Conservation (phyloP, 2,329 filamentous ascomycete species). For the Onygena corvina region DNA sequence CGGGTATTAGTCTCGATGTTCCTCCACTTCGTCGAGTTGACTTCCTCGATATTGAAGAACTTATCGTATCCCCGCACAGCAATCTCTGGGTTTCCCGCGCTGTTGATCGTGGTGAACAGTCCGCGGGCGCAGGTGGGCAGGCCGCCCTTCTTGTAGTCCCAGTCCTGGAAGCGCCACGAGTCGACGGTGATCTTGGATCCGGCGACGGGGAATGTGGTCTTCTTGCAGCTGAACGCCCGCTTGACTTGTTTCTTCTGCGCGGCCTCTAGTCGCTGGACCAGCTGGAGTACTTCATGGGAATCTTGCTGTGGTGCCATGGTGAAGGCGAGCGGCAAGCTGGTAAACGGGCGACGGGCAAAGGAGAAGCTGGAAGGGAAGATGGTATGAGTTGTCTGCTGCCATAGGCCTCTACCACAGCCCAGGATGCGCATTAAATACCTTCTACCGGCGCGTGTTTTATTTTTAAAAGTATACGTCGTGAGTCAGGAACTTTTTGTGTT, state of each 20-base stretch:
- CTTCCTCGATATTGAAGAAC: slow-evolving; percentile 90
- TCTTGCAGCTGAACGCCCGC: slow-evolving; percentile 60
- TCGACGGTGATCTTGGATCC: slow-evolving; percentile 60
- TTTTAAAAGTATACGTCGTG: background rate
- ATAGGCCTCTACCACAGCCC: background rate
- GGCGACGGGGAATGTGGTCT: slow-evolving; percentile 60
- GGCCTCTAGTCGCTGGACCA: slow-evolving; percentile 53
- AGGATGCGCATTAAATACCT: slow-evolving; percentile 1
- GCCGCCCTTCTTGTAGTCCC: slow-evolving; percentile 81
- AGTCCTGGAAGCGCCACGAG: slow-evolving; percentile 89
- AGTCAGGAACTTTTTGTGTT: no score
- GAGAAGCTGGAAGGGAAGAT: background rate
- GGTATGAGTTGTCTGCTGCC: background rate
- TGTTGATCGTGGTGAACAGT: slow-evolving; percentile 70
- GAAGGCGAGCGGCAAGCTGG: slow-evolving; percentile 6
- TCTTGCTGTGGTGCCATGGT: slow-evolving; percentile 58
- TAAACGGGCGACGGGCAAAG: background rate
- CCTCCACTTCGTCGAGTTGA: slow-evolving; percentile 67
- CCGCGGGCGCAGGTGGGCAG: slow-evolving; percentile 88
- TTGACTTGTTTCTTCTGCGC: slow-evolving; percentile 44
- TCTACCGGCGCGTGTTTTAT: no score
- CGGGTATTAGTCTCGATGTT: slow-evolving; percentile 63
- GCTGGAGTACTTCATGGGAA: slow-evolving; percentile 49
- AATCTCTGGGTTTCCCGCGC: slow-evolving; percentile 59
- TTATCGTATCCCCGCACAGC: slow-evolving; percentile 90